Evolutionary conservation across 257 asterid species (phyloP).

Genomic region (Solanum raphanifolium): DNA sequence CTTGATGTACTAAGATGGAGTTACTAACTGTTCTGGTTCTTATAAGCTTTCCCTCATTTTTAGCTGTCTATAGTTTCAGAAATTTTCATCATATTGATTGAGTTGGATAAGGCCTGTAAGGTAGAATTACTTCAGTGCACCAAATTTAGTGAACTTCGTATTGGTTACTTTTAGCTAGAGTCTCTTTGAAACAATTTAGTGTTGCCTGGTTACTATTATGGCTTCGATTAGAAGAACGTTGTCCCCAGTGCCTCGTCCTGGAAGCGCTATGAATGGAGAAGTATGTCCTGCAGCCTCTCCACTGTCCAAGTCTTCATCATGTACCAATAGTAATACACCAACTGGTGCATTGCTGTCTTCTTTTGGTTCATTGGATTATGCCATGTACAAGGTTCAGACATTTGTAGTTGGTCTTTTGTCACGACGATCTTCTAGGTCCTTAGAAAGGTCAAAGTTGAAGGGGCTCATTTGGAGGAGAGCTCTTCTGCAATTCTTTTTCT

Average conservation of each 20-base stretch:
- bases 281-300: constrained; percentile 52
- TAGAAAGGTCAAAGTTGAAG: constrained; percentile 47
- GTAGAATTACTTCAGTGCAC: not conserved
- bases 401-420: constrained; percentile 40
- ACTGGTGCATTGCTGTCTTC: constrained; percentile 23
- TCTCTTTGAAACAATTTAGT: not conserved
- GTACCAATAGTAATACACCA: constrained; percentile 28
- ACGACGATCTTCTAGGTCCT: constrained; percentile 35
- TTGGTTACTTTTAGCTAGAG: not conserved
- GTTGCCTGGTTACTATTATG: constrained; percentile 21
- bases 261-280: constrained; percentile 39
- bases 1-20: not conserved
- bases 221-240: constrained; percentile 65
- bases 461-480: constrained; percentile 56
- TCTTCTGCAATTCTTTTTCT: constrained; percentile 39
- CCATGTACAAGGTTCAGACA: constrained; percentile 31
- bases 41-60: not conserved
- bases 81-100: not conserved
- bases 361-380: constrained; percentile 38
- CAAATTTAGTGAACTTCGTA: not conserved
- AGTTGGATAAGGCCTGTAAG: not conserved
- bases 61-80: not conserved
- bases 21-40: not conserved
- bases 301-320: constrained; percentile 50
- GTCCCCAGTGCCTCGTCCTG: constrained; percentile 53